phyloP scores from a whole-genome alignment of 352 stramenopile species.

The Peronosclerospora sorghi region DNA sequence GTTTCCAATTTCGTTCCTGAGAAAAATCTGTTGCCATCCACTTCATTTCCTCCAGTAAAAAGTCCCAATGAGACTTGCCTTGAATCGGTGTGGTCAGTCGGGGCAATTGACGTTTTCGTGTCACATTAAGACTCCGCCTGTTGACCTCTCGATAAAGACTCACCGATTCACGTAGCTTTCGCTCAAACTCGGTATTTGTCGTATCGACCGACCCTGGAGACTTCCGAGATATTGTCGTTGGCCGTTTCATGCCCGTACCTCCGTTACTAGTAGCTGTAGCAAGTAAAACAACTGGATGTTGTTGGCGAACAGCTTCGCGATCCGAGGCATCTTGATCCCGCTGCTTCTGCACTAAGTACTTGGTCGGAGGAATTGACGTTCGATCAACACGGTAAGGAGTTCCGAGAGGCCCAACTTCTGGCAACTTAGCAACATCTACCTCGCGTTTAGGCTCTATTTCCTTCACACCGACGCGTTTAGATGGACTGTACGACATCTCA shows the following conservation, averaged over 20 bases:
- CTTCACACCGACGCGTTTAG: neutral
- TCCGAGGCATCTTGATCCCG: slow-evolving; percentile 24
- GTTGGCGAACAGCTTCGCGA: slow-evolving; percentile 7
- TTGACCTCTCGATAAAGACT: slow-evolving; percentile 33
- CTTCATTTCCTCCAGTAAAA: slow-evolving; percentile 92
- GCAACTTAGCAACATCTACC: neutral
- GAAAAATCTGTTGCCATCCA: slow-evolving; percentile 95
- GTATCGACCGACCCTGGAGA: slow-evolving; percentile 6
- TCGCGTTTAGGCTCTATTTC: neutral
- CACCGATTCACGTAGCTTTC: slow-evolving; percentile 38
- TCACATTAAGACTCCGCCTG: slow-evolving; percentile 24
- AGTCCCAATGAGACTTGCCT: slow-evolving; percentile 86
- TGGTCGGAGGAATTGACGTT: slow-evolving; percentile 29
- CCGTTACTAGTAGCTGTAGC: slow-evolving; percentile 7
- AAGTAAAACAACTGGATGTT: slow-evolving; percentile 11
- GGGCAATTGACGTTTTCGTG: slow-evolving; percentile 62
- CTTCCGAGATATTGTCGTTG: slow-evolving; percentile 2
- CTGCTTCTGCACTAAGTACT: slow-evolving; percentile 35
- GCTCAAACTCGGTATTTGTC: slow-evolving; percentile 38
- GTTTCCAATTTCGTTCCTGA: slow-evolving; percentile 95
- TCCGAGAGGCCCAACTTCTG: slow-evolving; percentile 2
- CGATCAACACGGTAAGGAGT: slow-evolving; percentile 21
- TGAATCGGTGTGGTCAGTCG: slow-evolving; percentile 39
- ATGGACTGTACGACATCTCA: neutral
- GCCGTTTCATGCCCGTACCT: slow-evolving; percentile 3